Evolutionary conservation across 768 basidiomycete species (phyloP), one percentile per base, ranked within the genome.

Genomic region (Phanerochaete carnosa): DNA sequence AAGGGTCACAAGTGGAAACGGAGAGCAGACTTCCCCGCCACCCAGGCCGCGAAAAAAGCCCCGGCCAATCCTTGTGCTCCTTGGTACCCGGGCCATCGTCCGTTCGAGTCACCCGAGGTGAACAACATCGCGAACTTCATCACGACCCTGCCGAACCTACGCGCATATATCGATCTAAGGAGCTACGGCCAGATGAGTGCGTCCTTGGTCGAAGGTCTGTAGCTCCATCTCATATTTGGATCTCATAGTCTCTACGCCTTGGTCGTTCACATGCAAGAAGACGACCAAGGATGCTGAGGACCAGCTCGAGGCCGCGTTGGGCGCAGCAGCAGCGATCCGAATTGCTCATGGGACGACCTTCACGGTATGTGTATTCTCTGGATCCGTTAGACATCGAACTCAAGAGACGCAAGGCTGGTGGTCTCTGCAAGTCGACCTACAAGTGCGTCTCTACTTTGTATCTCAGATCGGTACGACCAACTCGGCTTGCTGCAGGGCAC

Each of bases 101-200:
- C 91, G 0, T 95, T 94, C 73, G 83, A 94, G 69, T 81, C 91
- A 0, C 82, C 84, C 1, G 92, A 95, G 71, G 85, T 87, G 19
- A 85, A 85, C 72, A 88, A 84, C 61, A 80, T 94, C 59, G 87
- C 88, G 3, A 85, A 87, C 66, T 91, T 84, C 70, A 75, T 91
- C 57, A 75, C 76, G 22, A 77, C 77, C 7, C 72, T 83, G 12
- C 76, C 81, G 7, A 77, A 79, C 62, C 74, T 91, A 16, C 76
- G 80, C 22, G 86, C 79, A 1, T 94, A 91, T 71, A 60, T 93
- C 32, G 91, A 94, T 72, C 69, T 93, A 54, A 79, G 93, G 63
- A 89, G 86, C 65, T 95, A 92, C 67, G 92, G 92, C 0, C 91
- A 94, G 69, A 88, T 92, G 81, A 70, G 90, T 92, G 66, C 59